Conservation (phyloP, 306 rosid species). For the Geum urbanum region DNA sequence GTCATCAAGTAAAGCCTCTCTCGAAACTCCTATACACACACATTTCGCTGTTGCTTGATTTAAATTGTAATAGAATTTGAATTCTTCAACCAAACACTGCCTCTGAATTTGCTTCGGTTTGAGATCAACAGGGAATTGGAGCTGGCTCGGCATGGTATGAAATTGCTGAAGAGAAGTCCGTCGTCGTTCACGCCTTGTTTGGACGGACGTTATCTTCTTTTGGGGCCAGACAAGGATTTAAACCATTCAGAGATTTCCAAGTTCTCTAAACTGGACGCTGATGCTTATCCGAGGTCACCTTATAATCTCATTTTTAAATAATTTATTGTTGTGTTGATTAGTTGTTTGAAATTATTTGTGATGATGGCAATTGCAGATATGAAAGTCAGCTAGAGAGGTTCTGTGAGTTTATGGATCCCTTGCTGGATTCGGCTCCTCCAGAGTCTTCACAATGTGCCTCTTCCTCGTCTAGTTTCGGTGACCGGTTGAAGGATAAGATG, state of each 20-base stretch:
- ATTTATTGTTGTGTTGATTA: background rate
- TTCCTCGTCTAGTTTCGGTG: conserved; percentile 40
- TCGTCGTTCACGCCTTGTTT: conserved; percentile 92
- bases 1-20: conserved; percentile 42
- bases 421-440: conserved; percentile 84
- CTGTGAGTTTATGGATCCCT: conserved; percentile 77
- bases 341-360: background rate
- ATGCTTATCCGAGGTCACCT: conserved; percentile 61
- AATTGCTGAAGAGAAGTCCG: conserved; percentile 73
- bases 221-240: conserved; percentile 61
- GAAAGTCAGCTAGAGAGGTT: conserved; percentile 75
- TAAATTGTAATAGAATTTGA: background rate
- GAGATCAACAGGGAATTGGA: conserved; percentile 51
- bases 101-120: background rate
- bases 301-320: background rate
- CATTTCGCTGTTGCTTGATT: background rate
- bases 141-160: conserved; percentile 72
- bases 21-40: background rate
- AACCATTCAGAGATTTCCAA: conserved; percentile 77
- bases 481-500: conserved; percentile 58
- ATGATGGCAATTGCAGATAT: conserved; percentile 40
- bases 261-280: conserved; percentile 73
- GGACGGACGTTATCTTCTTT: conserved; percentile 79
- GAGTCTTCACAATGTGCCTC: conserved; percentile 45
- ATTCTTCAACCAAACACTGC: background rate